Percentiles rank a stretch among this genome's conserved stretches.
These are phyloP conservation scores for Agastache rugosa DNA, from an alignment of 257 asterid species.

Conservation along the genomic window DNA sequence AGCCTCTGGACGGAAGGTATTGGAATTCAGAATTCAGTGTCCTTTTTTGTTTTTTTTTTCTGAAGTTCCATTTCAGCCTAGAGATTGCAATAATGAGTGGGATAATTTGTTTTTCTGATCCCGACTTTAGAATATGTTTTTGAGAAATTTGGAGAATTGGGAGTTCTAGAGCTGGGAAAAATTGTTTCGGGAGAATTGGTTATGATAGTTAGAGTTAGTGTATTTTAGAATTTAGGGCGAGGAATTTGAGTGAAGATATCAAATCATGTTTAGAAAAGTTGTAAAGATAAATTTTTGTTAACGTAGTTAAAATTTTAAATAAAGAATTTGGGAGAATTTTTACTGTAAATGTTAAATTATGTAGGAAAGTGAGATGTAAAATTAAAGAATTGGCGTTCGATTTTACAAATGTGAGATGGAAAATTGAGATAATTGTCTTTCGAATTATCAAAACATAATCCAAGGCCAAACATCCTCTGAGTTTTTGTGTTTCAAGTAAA, in stretches of 20 bases:
- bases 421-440: neutral
- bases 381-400: neutral
- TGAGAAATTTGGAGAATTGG: neutral
- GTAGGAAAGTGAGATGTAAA: neutral
- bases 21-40: neutral
- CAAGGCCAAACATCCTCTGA: neutral
- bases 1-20: constrained; percentile 46
- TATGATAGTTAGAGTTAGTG: neutral
- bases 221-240: neutral
- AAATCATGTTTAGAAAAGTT: neutral
- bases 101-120: neutral
- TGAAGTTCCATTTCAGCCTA: neutral
- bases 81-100: neutral
- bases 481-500: neutral
- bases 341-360: too few relatives aligned
- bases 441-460: neutral
- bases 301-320: neutral
- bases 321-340: neutral
- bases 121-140: neutral
- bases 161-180: neutral
- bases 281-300: neutral
- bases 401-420: neutral
- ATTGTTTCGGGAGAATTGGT: neutral
- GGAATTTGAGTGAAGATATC: neutral
- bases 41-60: neutral